phyloP scores from a whole-genome alignment of 192 early-diverging fungal genomes.

The Coemansia umbellata region DNA sequence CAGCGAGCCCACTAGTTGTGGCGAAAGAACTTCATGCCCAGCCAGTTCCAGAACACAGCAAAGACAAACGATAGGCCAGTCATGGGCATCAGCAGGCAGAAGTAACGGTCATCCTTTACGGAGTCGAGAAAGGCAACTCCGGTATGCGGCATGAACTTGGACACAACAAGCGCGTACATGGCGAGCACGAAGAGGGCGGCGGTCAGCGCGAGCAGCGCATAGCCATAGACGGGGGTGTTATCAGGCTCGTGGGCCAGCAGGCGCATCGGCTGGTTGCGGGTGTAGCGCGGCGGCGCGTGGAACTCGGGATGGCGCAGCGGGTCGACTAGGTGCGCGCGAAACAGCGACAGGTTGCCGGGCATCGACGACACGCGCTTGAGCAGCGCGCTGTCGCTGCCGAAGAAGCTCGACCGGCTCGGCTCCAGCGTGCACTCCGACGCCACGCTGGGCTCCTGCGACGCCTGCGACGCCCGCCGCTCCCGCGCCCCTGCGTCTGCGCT shows the following conservation, averaged over 20 bases:
- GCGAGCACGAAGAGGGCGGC: conserved; percentile 57
- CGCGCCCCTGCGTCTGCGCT: background rate
- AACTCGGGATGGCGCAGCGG: conserved; percentile 47
- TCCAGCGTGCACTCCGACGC: conserved; percentile 1
- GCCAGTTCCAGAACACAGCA: conserved; percentile 88
- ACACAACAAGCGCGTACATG: conserved; percentile 64
- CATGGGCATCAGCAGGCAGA: conserved; percentile 77
- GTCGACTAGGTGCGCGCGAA: conserved; percentile 40
- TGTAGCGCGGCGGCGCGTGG: conserved; percentile 50
- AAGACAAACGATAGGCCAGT: conserved; percentile 70
- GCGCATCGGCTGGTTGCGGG: conserved; percentile 55
- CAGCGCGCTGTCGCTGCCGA: conserved; percentile 9
- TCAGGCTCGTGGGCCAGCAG: conserved; percentile 61
- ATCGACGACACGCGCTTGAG: conserved; percentile 46
- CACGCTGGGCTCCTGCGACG: background rate
- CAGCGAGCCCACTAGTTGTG: conserved; percentile 60
- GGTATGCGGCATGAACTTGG: conserved; percentile 67
- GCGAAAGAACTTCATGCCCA: conserved; percentile 91
- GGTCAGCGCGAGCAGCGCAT: conserved; percentile 57
- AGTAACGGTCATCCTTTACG: conserved; percentile 75
- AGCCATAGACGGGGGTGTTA: conserved; percentile 66
- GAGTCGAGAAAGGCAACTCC: conserved; percentile 65
- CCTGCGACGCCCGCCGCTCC: background rate
- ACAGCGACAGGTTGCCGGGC: conserved; percentile 45
- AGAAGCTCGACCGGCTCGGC: conserved; percentile 11